A percentile compares a stretch with the other conserved stretches of the same genome.
Conservation (phyloP, 208 protist genomes). For the Trypanosoma grayi region DNA sequence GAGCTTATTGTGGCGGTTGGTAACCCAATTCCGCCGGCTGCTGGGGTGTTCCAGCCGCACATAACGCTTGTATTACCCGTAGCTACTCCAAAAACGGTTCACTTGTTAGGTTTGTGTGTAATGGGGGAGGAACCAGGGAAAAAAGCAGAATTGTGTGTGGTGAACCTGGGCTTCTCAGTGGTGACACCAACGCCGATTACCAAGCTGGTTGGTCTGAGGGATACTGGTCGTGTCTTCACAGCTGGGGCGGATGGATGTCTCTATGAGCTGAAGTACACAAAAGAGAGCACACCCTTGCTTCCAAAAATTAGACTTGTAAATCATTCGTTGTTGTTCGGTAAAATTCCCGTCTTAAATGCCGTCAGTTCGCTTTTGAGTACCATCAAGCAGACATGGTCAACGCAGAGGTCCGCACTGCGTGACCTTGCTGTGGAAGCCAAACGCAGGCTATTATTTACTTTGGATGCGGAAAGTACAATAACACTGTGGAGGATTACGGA, state of each 20-base stretch:
- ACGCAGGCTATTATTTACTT: conserved; percentile 59
- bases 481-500: conserved; percentile 59
- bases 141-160: conserved; percentile 53
- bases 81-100: conserved; percentile 64
- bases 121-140: conserved; percentile 40
- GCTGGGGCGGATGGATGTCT: conserved; percentile 74
- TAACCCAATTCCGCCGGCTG: conserved; percentile 40
- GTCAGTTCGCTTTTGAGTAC: conserved; percentile 43
- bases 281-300: conserved; percentile 59
- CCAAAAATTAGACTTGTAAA: conserved; percentile 76
- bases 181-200: conserved; percentile 51
- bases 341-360: conserved; percentile 55
- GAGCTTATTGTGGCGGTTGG: conserved; percentile 85
- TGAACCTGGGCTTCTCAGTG: conserved; percentile 75
- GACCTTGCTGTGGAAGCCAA: conserved; percentile 71
- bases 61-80: conserved; percentile 77
- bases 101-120: conserved; percentile 80
- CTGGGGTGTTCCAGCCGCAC: conserved; percentile 78
- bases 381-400: conserved; percentile 56
- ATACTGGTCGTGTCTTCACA: conserved; percentile 70
- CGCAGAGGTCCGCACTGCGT: conserved; percentile 47
- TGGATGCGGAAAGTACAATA: conserved; percentile 71
- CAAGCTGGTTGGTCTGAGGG: conserved; percentile 44
- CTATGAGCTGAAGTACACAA: conserved; percentile 77
- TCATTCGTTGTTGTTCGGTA: conserved; percentile 49